phyloP scores from a whole-genome alignment of 352 stramenopile species.

The Phytopythium cucurbitacearum region DNA sequence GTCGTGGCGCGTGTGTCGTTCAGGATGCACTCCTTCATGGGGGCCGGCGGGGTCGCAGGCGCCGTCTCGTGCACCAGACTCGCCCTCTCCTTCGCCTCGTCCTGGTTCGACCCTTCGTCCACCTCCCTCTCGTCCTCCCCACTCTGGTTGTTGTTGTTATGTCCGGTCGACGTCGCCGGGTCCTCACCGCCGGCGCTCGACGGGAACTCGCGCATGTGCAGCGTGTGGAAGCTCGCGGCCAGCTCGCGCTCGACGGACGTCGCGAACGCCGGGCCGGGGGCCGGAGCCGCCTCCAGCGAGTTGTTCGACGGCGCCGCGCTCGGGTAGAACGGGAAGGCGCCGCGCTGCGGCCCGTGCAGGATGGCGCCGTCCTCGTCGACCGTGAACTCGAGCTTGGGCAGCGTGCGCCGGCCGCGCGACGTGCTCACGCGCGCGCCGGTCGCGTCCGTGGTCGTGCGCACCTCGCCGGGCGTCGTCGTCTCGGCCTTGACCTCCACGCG shows the following conservation, averaged over 20 bases:
- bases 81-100: constrained; percentile 8
- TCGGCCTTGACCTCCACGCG: constrained; percentile 85
- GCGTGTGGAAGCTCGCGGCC: constrained; percentile 44
- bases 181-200: constrained; percentile 10
- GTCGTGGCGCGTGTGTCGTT: constrained; percentile 81
- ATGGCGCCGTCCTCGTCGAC: constrained; percentile 81
- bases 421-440: constrained; percentile 54
- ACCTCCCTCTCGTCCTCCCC: constrained; percentile 8
- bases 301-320: constrained; percentile 6
- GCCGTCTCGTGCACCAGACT: constrained; percentile 8
- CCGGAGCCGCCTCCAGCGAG: constrained; percentile 6
- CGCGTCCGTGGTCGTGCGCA: constrained; percentile 69
- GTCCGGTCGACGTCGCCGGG: constrained; percentile 4
- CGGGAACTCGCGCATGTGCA: constrained; percentile 54
- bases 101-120: too few relatives aligned
- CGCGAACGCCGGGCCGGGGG: constrained; percentile 15
- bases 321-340: constrained; percentile 32
- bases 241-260: constrained; percentile 30
- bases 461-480: constrained; percentile 75
- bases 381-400: constrained; percentile 83
- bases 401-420: constrained; percentile 54
- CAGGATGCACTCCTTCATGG: constrained; percentile 81
- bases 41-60: background rate
- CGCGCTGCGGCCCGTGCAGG: constrained; percentile 66
- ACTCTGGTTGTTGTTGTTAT: background rate